These are phyloP conservation scores for Reutealis trisperma DNA, from an alignment of 345 rosid species.

Conservation along the genomic window DNA sequence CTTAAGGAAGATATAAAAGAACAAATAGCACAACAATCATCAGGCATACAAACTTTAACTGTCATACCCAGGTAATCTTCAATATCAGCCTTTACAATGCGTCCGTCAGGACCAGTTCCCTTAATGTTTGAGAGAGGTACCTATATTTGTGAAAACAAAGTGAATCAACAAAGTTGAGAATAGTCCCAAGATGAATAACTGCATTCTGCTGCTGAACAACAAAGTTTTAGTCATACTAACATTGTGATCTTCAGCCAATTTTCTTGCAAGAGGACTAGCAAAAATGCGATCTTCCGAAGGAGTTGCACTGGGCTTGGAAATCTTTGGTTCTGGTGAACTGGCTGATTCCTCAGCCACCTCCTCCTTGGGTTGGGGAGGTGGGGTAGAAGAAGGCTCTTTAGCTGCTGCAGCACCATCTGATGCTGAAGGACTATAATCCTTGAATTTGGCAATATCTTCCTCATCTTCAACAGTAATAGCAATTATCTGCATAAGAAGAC, in stretches of 20 bases:
- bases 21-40: conserved; percentile 3
- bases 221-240: conserved; percentile 38
- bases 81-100: conserved; percentile 83
- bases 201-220: neutral
- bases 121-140: conserved; percentile 76
- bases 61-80: conserved; percentile 86
- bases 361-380: conserved; percentile 53
- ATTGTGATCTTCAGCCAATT: conserved; percentile 80
- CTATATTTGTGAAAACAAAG: conserved; percentile 37
- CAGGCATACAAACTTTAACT: conserved; percentile 3
- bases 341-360: conserved; percentile 60
- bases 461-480: conserved; percentile 93
- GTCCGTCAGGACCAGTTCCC: conserved; percentile 95
- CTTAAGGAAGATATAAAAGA: neutral
- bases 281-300: conserved; percentile 69
- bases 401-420: conserved; percentile 46
- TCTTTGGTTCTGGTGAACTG: conserved; percentile 61
- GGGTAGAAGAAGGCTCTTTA: conserved; percentile 43
- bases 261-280: conserved; percentile 93
- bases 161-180: conserved; percentile 13
- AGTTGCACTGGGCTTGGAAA: conserved; percentile 47
- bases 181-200: neutral
- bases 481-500: conserved; percentile 52
- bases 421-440: conserved; percentile 76
- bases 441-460: conserved; percentile 75